phyloP scores from a whole-genome alignment of 257 asterid species.

The Solanum appendiculatum region DNA sequence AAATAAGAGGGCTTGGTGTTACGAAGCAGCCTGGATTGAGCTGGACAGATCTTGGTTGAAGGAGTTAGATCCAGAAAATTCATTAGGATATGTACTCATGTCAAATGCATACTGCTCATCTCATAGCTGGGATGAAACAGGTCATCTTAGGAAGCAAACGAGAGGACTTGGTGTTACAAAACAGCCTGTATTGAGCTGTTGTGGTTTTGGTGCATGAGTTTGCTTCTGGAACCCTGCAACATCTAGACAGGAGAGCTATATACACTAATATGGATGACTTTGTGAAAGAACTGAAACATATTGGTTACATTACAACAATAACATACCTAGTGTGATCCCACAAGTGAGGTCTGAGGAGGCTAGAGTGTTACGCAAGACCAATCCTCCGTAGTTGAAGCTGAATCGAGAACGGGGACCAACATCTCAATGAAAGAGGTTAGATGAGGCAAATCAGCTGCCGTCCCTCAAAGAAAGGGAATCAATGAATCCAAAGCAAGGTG shows the following conservation, averaged over 20 bases:
- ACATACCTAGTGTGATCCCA: neutral
- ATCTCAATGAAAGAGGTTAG: no score
- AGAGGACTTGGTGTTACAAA: slow-evolving; percentile 41
- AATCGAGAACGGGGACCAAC: no score
- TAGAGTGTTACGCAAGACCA: neutral
- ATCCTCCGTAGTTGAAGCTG: no score
- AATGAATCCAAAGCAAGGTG: neutral
- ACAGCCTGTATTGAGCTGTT: slow-evolving; percentile 61
- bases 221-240: slow-evolving; percentile 57
- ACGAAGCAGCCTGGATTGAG: slow-evolving; percentile 77
- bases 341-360: neutral
- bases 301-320: slow-evolving; percentile 25
- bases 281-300: slow-evolving; percentile 21
- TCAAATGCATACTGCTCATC: slow-evolving; percentile 47
- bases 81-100: slow-evolving; percentile 59
- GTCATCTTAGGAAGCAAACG: slow-evolving; percentile 42
- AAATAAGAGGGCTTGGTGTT: slow-evolving; percentile 45
- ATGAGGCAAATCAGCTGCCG: no score
- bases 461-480: neutral
- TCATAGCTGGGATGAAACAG: slow-evolving; percentile 38
- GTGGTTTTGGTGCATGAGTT: slow-evolving; percentile 57
- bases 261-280: slow-evolving; percentile 30
- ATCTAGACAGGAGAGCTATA: slow-evolving; percentile 45
- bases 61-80: slow-evolving; percentile 56
- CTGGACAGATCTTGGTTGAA: slow-evolving; percentile 64